Conservation (phyloP, 2,329 filamentous ascomycete species). For the Lachnellula subtilissima region DNA sequence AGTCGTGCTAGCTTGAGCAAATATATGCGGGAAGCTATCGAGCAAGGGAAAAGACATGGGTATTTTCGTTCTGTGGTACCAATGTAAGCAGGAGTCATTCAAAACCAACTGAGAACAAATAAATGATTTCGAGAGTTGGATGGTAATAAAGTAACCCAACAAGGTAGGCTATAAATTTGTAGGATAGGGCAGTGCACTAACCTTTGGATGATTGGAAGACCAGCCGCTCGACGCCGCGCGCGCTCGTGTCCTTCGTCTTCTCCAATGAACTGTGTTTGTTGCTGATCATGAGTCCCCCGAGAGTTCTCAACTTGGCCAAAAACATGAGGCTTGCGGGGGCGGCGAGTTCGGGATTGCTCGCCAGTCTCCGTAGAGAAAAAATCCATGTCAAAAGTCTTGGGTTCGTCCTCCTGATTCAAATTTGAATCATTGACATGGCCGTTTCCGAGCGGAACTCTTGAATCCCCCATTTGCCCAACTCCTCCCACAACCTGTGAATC, state of each 20-base stretch:
- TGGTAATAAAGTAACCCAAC: background rate
- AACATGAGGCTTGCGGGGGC: conserved; percentile 28
- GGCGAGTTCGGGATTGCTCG: conserved; percentile 25
- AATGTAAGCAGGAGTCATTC: conserved; percentile 13
- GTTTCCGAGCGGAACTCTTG: conserved; percentile 10
- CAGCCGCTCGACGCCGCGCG: conserved; percentile 29
- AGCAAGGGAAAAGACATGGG: conserved; percentile 67
- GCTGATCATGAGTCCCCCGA: conserved; percentile 25
- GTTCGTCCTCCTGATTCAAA: conserved; percentile 26
- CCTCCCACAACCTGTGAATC: conserved; percentile 4
- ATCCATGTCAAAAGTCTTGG: conserved; percentile 33
- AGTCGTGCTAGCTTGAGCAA: conserved; percentile 41
- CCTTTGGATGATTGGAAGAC: conserved; percentile 30
- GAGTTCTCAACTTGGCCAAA: conserved; percentile 35
- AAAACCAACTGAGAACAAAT: background rate
- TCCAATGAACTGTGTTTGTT: conserved; percentile 15
- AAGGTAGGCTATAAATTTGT: background rate
- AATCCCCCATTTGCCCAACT: conserved; percentile 13
- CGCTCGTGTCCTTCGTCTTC: conserved; percentile 30
- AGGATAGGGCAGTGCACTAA: conserved; percentile 18
- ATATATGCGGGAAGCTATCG: conserved; percentile 79
- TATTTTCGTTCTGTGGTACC: conserved; percentile 34
- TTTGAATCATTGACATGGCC: conserved; percentile 19
- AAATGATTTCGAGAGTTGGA: background rate
- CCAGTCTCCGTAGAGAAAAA: conserved; percentile 29